Conservation (phyloP, 148 eudicot species). For the Selenicereus undatus region DNA sequence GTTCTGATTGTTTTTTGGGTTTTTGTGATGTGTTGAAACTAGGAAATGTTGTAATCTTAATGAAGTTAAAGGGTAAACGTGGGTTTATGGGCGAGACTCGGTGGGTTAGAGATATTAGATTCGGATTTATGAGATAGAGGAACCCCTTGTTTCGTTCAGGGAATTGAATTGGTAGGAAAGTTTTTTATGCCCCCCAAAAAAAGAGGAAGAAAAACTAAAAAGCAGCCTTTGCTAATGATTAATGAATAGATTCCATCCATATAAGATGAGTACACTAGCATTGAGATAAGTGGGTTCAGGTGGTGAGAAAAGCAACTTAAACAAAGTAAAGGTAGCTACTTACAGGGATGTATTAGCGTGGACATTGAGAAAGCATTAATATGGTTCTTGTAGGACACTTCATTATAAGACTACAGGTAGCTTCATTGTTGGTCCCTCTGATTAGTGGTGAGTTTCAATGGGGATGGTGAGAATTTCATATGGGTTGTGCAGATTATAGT, state of each 20-base stretch:
- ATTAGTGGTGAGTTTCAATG: not conserved
- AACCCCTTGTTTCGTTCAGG: not conserved
- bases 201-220: too few species aligned
- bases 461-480: not conserved
- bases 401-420: not conserved
- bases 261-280: not conserved
- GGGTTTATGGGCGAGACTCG: not conserved
- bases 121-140: not conserved
- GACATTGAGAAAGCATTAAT: not conserved
- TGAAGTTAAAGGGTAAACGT: not conserved
- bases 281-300: not conserved
- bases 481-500: not conserved
- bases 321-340: not conserved
- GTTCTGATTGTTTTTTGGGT: constrained; percentile 5
- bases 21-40: not conserved
- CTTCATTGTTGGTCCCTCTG: not conserved
- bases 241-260: not conserved
- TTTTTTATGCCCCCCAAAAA: too few species aligned
- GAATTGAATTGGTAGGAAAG: not conserved
- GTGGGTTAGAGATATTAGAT: not conserved
- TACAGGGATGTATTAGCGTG: not conserved
- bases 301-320: not conserved
- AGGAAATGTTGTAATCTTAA: not conserved
- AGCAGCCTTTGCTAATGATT: too few species aligned
- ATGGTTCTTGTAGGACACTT: not conserved